Conservation (phyloP, 148 eudicot species). For the Spergularia marina region DNA sequence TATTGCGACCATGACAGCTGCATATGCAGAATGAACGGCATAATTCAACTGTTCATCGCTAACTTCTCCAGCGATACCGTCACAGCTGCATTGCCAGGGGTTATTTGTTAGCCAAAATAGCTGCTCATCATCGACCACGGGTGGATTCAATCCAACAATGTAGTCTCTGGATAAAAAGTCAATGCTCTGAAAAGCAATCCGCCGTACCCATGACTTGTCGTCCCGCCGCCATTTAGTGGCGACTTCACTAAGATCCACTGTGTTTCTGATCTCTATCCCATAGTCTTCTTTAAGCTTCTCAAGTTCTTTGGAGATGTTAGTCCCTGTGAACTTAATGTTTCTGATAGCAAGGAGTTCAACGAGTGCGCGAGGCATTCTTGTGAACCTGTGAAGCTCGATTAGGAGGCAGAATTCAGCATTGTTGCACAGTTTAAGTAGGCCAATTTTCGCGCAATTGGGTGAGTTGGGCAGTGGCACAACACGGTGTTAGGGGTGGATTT, state of each 20-base stretch:
- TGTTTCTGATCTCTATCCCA: conserved; percentile 9
- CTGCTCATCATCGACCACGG: neutral
- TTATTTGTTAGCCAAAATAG: neutral
- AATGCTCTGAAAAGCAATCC: neutral
- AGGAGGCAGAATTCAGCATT: neutral
- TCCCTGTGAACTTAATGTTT: neutral
- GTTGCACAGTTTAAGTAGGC: neutral
- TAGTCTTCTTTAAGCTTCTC: conserved; percentile 11
- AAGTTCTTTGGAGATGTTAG: neutral
- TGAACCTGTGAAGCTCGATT: neutral
- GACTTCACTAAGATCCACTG: neutral
- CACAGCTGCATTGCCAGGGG: neutral
- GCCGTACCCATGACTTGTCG: too few species aligned
- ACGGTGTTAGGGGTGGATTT: too few species aligned
- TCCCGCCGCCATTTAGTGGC: neutral
- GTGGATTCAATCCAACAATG: neutral
- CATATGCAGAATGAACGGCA: neutral
- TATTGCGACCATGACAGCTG: neutral
- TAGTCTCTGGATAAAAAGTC: neutral
- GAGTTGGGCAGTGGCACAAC: neutral
- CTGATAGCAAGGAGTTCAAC: neutral
- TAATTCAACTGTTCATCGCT: neutral
- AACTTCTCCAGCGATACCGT: neutral
- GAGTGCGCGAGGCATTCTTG: neutral
- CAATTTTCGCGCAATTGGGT: neutral